A percentile compares a stretch with the other conserved stretches of the same genome.
phyloP scores from a whole-genome alignment of 805 yeast genomes.

The Lachancea fermentati region DNA sequence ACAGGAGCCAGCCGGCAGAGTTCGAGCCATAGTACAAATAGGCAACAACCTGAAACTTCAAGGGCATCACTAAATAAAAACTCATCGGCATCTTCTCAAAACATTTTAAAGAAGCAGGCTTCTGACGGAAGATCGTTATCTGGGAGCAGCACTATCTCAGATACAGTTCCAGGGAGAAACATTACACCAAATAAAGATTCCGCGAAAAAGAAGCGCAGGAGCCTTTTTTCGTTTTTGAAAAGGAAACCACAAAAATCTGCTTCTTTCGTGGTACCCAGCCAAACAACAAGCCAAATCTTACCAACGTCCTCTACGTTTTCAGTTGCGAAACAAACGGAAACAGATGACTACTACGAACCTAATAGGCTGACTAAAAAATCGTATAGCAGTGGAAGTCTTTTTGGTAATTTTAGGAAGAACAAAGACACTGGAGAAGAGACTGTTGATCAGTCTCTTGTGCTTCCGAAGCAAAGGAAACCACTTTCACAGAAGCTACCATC shows the following conservation, averaged over 20 bases:
- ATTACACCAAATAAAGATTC: background rate
- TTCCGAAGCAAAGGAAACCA: conserved; percentile 5
- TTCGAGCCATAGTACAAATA: background rate
- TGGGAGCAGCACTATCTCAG: conserved; percentile 2
- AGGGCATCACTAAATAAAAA: background rate
- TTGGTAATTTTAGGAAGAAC: conserved; percentile 22
- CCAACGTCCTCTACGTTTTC: conserved; percentile 18
- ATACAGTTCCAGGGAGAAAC: background rate
- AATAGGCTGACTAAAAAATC: conserved; percentile 24
- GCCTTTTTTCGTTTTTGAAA: conserved; percentile 28
- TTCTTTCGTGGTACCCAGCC: conserved; percentile 2
- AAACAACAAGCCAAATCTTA: conserved; percentile 5
- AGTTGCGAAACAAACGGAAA: conserved; percentile 6
- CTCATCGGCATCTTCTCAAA: background rate
- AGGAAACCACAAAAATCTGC: conserved; percentile 14
- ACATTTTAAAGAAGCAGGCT: conserved; percentile 8
- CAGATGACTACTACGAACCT: conserved; percentile 12
- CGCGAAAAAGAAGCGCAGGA: conserved; percentile 16
- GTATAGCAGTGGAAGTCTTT: conserved; percentile 27
- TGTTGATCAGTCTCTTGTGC: background rate
- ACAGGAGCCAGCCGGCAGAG: background rate
- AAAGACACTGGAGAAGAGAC: conserved; percentile 8
- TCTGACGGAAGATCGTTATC: conserved; percentile 6
- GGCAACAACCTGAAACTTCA: background rate
- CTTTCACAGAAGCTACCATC: background rate